Evolutionary conservation across 75 land plant genomes (phyloP).

Genomic region (Pinus taeda): DNA sequence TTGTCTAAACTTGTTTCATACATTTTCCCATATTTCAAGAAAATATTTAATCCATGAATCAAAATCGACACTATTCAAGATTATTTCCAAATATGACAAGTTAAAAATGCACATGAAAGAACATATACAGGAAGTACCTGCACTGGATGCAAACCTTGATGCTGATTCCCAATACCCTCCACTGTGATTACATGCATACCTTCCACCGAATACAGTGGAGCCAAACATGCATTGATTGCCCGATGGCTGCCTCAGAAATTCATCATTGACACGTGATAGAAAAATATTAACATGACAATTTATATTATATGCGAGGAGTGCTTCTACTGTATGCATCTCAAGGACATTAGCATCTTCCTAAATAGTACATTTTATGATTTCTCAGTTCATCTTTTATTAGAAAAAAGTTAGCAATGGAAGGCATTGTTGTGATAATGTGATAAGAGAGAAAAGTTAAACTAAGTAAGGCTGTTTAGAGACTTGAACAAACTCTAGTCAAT

Average conservation of each 20-base stretch:
- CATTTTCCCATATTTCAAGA: not conserved
- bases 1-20: not conserved
- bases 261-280: not conserved
- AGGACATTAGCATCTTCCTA: not conserved
- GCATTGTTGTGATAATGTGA: not conserved
- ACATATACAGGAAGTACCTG: conserved; percentile 48
- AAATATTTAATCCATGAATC: not conserved
- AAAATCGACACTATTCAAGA: not conserved
- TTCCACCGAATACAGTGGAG: conserved; percentile 95
- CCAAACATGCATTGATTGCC: conserved; percentile 93
- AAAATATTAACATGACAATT: not conserved
- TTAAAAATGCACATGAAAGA: not conserved
- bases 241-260: conserved; percentile 52
- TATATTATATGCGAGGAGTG: not conserved
- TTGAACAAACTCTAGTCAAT: not conserved
- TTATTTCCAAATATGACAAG: not conserved
- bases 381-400: not conserved
- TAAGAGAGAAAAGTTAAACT: not conserved
- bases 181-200: conserved; percentile 98
- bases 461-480: not conserved
- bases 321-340: not conserved
- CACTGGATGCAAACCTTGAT: conserved; percentile 78
- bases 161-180: conserved; percentile 88
- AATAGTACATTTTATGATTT: not conserved
- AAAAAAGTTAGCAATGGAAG: not conserved